phyloP scores from a whole-genome alignment of 1,284 basidiomycete genomes.

The Pseudomicrostroma phylloplanum region DNA sequence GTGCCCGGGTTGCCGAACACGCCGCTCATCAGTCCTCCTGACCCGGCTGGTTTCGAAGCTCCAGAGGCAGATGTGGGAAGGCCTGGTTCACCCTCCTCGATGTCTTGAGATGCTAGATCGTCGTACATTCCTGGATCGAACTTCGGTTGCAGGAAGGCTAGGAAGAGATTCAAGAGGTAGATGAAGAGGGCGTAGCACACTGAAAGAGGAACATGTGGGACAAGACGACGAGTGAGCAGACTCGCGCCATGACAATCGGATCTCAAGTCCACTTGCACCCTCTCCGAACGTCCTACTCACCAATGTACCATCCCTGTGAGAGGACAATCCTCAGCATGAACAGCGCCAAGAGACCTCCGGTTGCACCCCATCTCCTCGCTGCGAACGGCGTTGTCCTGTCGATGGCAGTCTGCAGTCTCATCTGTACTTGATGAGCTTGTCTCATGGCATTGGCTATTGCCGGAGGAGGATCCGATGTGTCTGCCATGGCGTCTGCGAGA shows the following conservation, averaged over 20 bases:
- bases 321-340: conserved; percentile 84
- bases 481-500: not conserved
- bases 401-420: conserved; percentile 63
- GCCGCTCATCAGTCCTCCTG: conserved; percentile 43
- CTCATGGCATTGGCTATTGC: not conserved
- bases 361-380: conserved; percentile 80
- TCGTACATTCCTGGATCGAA: conserved; percentile 93
- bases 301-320: conserved; percentile 88
- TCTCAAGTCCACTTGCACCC: too few species aligned
- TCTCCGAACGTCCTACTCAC: conserved; percentile 9
- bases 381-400: conserved; percentile 88
- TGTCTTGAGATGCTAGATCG: conserved; percentile 85
- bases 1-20: conserved; percentile 26
- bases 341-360: conserved; percentile 64
- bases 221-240: not conserved
- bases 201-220: conserved; percentile 1
- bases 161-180: conserved; percentile 58
- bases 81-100: conserved; percentile 77
- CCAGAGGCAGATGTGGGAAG: conserved; percentile 42
- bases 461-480: not conserved
- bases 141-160: conserved; percentile 82
- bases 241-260: too few species aligned
- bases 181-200: conserved; percentile 49
- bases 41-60: conserved; percentile 16
- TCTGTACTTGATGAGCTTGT: conserved; percentile 29